These are phyloP conservation scores for Zygoascus bituminiphila DNA, from an alignment of 805 yeast species.

Conservation along the genomic window DNA sequence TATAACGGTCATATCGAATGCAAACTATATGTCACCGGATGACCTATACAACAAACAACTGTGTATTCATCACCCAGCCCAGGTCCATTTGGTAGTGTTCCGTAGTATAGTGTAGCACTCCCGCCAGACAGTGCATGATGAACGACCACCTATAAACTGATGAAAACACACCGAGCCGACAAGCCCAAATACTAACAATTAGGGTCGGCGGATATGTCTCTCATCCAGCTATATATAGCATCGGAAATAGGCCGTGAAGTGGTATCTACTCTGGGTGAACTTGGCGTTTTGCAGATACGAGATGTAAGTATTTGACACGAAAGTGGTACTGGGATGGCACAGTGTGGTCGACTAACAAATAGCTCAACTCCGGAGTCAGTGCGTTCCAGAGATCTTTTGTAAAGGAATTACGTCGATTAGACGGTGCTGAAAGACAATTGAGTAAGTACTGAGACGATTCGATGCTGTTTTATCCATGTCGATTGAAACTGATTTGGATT, in stretches of 20 bases:
- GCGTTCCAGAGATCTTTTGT: constrained; percentile 87
- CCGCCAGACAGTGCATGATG: no score
- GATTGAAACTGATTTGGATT: no score
- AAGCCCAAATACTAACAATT: background rate
- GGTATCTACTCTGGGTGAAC: constrained; percentile 71
- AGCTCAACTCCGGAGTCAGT: constrained; percentile 60
- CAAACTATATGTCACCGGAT: no score
- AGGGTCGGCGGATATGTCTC: constrained; percentile 96
- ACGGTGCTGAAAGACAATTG: constrained; percentile 74
- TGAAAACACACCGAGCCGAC: no score
- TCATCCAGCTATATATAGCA: constrained; percentile 84
- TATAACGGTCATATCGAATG: no score
- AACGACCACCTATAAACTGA: no score
- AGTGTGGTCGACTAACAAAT: background rate
- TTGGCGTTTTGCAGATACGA: constrained; percentile 77
- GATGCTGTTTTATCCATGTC: no score
- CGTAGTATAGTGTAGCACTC: no score
- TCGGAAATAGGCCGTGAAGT: constrained; percentile 81
- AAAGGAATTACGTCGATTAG: constrained; percentile 73
- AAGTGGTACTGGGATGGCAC: background rate
- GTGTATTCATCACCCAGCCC: no score
- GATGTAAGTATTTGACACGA: constrained; percentile 35
- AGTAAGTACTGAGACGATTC: constrained; percentile 28
- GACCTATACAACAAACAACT: no score
- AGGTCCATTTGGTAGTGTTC: no score